phyloP scores from a whole-genome alignment of 176 grass and related monocot species.

The Triticum aestivum region DNA sequence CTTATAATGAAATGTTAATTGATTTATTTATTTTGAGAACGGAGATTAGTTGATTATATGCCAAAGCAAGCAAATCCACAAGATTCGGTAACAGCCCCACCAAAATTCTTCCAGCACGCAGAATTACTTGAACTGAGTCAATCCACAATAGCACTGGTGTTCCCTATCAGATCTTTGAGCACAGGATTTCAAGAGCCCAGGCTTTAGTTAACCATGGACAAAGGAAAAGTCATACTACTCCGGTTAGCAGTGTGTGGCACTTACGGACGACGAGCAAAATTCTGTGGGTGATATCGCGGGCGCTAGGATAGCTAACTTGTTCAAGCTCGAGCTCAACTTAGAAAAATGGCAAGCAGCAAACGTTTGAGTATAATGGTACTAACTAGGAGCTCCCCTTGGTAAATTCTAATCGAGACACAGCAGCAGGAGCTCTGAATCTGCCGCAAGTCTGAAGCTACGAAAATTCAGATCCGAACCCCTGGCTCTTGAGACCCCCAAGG shows the following conservation, averaged over 20 bases:
- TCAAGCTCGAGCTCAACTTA: slow-evolving; percentile 11
- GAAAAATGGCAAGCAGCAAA: neutral
- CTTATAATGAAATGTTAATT: neutral
- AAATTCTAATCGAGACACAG: neutral
- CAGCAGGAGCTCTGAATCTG: neutral
- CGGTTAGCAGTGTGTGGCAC: too few relatives aligned
- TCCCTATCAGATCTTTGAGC: slow-evolving; percentile 1
- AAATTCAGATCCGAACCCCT: slow-evolving; percentile 23
- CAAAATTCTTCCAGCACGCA: neutral
- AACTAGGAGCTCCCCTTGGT: neutral
- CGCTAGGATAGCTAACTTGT: neutral
- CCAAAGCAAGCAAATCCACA: neutral
- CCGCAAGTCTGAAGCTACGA: neutral
- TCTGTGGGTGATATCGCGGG: neutral
- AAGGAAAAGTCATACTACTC: neutral
- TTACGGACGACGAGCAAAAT: neutral
- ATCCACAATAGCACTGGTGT: neutral
- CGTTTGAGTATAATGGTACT: neutral
- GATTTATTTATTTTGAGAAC: neutral
- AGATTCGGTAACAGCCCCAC: neutral
- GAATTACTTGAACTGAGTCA: neutral
- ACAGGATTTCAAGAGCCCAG: neutral
- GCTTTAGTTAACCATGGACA: neutral
- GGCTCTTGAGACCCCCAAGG: neutral
- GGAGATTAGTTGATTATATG: neutral